phyloP scores from a whole-genome alignment of 257 asterid species.

The Mitragyna speciosa region DNA sequence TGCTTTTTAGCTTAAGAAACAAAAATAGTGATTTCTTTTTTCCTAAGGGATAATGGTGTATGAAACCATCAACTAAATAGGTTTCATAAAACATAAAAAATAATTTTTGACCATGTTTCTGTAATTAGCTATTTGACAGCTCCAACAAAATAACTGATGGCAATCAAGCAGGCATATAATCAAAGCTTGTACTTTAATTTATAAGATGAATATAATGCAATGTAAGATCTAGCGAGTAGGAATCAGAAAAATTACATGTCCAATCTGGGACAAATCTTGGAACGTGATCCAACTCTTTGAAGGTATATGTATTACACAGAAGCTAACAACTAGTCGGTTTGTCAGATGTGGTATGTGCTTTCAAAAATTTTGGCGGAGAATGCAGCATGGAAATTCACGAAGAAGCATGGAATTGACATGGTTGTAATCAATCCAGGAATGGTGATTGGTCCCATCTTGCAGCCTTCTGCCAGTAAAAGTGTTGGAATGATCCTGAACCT shows the following conservation, averaged over 20 bases:
- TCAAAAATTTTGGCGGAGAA: conserved; percentile 70
- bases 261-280: too few species aligned
- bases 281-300: too few species aligned
- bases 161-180: neutral
- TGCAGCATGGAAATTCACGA: conserved; percentile 54
- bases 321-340: conserved; percentile 1
- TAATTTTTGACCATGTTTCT: too few species aligned
- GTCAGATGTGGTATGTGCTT: conserved; percentile 48
- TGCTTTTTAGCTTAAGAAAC: too few species aligned
- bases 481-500: neutral
- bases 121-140: too few species aligned
- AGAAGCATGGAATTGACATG: conserved; percentile 52
- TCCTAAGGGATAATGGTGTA: too few species aligned
- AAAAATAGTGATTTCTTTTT: too few species aligned
- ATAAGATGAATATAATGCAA: neutral
- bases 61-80: too few species aligned
- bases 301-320: too few species aligned
- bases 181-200: neutral
- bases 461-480: conserved; percentile 27
- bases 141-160: neutral
- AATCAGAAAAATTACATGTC: too few species aligned
- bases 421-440: conserved; percentile 57
- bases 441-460: conserved; percentile 60
- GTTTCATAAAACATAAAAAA: too few species aligned
- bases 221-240: too few species aligned